Percentiles rank a stretch among this genome's conserved stretches.
phyloP scores from a whole-genome alignment of 805 yeast genomes.

The Zygosaccharomyces lentus region DNA sequence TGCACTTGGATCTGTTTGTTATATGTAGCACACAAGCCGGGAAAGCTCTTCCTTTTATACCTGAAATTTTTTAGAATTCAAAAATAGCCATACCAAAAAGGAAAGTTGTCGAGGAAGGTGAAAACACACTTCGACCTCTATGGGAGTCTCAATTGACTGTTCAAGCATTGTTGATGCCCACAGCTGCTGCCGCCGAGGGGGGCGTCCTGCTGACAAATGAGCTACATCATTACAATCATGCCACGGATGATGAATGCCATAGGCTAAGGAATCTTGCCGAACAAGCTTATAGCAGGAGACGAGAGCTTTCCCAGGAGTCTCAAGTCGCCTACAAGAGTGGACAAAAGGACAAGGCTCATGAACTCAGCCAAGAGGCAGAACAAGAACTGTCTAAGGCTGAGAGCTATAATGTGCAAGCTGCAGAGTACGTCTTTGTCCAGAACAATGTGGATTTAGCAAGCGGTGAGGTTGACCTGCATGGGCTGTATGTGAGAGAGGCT shows the following conservation, averaged over 20 bases:
- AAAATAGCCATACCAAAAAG: not conserved
- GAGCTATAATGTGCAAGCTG: constrained; percentile 70
- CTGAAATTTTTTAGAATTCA: not conserved
- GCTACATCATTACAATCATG: constrained; percentile 62
- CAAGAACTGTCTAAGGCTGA: constrained; percentile 59
- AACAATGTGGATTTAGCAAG: constrained; percentile 82
- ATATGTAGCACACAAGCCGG: not conserved
- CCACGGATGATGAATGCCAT: constrained; percentile 60
- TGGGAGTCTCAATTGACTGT: not conserved
- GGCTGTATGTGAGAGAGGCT: constrained; percentile 86
- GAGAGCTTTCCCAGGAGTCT: constrained; percentile 57
- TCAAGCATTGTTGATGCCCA: not conserved
- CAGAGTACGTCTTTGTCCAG: constrained; percentile 80
- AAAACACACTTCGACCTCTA: not conserved
- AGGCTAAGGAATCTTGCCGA: constrained; percentile 65
- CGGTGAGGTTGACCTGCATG: constrained; percentile 91
- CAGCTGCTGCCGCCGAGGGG: constrained; percentile 12
- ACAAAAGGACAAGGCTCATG: constrained; percentile 67
- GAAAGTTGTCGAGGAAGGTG: not conserved
- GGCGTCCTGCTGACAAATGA: constrained; percentile 13
- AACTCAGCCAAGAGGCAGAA: constrained; percentile 66
- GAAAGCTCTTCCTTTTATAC: not conserved
- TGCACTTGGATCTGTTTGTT: not conserved
- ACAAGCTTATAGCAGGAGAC: constrained; percentile 53
- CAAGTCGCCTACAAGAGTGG: constrained; percentile 75